Base-by-base conservation (phyloP, 2,329 filamentous ascomycete species). In the Ophiocordyceps unilateralis region DNA sequence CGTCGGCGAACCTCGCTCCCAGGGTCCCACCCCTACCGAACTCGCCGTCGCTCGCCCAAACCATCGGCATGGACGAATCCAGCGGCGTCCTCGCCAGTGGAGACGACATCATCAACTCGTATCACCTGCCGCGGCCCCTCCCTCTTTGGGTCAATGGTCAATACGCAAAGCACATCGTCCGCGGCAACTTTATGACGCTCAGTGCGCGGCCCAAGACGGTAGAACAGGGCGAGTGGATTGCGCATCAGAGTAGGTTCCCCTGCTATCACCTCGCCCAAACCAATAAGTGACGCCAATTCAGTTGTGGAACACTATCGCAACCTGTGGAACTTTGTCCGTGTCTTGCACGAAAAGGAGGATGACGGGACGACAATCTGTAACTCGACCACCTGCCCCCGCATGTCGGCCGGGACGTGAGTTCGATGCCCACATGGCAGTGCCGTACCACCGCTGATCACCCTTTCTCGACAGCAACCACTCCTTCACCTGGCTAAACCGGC, bases 181-280 rank as follows among this genome's bases (percentile, higher is more conserved):
- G 89, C 67, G 89, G 89, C 46, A 96, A 95, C 66, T 95, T 96
- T 59, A 86, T 94, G 81, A 95, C 89, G 11, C 66, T 96, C 46
- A 93, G 88, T 54, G 86, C 87, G 41, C 82, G 88, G 57, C 89
- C 89, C 20, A 88, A 89, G 67, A 88, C 91, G 44, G 84, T 95
- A 39, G 89, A 95, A 55, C 78, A 86, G 58, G 89, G 86, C 50
- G 89, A 96, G 63, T 96, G 89, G 89, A 74, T 95, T 52, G 88
- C 88, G 48, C 86, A 95, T 61, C 89, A 95, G 70, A 80, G 89
- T 93, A 70, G 57, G 65, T 36, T 5, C n/a, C 32, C 48, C n/a
- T n/a, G n/a, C n/a, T n/a, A n/a, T n/a, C 19, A 5, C 5, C 1
- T 22, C 17, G 15, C n/a, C 22, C n/a, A 20, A 26, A 15, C 47